Evolutionary conservation across 257 asterid species (phyloP).

Genomic region (Jacaranda copaia): DNA sequence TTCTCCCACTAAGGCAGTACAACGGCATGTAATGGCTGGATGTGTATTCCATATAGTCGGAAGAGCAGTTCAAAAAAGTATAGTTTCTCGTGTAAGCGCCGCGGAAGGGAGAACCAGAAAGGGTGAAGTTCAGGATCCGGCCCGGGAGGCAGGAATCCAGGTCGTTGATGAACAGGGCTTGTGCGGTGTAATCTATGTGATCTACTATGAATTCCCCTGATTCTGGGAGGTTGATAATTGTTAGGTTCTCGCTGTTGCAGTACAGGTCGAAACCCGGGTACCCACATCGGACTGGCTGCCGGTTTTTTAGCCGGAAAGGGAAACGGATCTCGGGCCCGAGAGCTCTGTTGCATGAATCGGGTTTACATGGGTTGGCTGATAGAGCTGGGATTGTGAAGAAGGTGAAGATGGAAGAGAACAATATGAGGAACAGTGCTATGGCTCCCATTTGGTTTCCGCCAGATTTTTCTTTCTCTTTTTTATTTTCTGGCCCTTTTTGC

Average conservation of each 20-base stretch:
- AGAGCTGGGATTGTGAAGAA: slow-evolving; percentile 30
- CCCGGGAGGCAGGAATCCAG: slow-evolving; percentile 63
- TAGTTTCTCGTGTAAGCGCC: slow-evolving; percentile 39
- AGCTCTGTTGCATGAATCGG: slow-evolving; percentile 51
- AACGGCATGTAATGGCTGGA: slow-evolving; percentile 39
- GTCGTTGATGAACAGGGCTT: slow-evolving; percentile 58
- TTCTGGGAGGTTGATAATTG: slow-evolving; percentile 63
- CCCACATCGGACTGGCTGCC: slow-evolving; percentile 60
- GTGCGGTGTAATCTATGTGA: slow-evolving; percentile 61
- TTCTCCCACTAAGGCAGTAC: slow-evolving; percentile 51
- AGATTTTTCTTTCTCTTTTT: neutral
- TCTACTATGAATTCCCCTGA: slow-evolving; percentile 77
- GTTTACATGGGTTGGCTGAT: slow-evolving; percentile 47
- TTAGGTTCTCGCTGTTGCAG: slow-evolving; percentile 60
- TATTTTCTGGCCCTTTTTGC: too few species aligned
- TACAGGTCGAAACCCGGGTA: slow-evolving; percentile 72
- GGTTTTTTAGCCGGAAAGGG: slow-evolving; percentile 64
- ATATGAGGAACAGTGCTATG: slow-evolving; percentile 29
- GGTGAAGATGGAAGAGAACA: slow-evolving; percentile 26
- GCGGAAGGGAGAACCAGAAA: slow-evolving; percentile 52
- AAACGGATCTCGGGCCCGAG: slow-evolving; percentile 64
- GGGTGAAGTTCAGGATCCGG: slow-evolving; percentile 58
- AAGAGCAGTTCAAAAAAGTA: slow-evolving; percentile 65
- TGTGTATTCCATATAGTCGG: slow-evolving; percentile 30
- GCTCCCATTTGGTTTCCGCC: slow-evolving; percentile 28